phyloP scores from a whole-genome alignment of 495 filamentous ascomycete species.

The Hypoxylon lienhwacheense region DNA sequence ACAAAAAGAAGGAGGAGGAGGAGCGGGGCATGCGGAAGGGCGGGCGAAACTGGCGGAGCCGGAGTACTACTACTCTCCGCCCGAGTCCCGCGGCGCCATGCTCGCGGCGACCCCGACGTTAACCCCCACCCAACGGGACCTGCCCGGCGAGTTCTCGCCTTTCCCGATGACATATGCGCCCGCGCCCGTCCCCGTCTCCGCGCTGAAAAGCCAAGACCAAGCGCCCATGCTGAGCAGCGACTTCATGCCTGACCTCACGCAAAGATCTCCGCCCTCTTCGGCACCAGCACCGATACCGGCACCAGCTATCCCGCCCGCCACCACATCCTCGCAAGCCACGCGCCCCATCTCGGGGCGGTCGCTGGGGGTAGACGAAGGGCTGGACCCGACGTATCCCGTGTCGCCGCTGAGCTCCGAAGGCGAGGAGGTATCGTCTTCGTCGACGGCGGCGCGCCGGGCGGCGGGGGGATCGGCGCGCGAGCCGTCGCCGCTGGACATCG shows the following conservation, averaged over 20 bases:
- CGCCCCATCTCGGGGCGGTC: conserved; percentile 11
- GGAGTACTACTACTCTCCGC: no score
- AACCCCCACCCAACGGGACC: conserved; percentile 3
- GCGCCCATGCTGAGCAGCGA: not conserved
- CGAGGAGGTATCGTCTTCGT: not conserved
- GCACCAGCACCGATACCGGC: not conserved
- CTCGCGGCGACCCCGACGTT: not conserved
- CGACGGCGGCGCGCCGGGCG: not conserved
- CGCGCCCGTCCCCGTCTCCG: not conserved
- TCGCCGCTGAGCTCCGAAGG: conserved; percentile 9
- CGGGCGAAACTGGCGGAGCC: no score
- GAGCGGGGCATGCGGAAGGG: no score
- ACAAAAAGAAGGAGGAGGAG: not conserved
- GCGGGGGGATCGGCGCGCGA: not conserved
- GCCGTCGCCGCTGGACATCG: not conserved
- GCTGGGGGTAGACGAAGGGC: conserved; percentile 4
- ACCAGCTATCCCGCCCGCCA: not conserved
- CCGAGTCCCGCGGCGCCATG: not conserved
- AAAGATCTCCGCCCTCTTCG: not conserved
- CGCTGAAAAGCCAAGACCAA: not conserved
- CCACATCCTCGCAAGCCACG: not conserved
- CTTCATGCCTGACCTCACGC: conserved; percentile 1
- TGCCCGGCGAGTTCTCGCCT: not conserved
- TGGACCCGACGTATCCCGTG: conserved; percentile 17
- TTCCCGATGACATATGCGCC: conserved; percentile 10